Evolutionary conservation across 2,329 filamentous ascomycete genomes (phyloP), one percentile per base, ranked within the genome.

Genomic region (Fusarium lyarnte): DNA sequence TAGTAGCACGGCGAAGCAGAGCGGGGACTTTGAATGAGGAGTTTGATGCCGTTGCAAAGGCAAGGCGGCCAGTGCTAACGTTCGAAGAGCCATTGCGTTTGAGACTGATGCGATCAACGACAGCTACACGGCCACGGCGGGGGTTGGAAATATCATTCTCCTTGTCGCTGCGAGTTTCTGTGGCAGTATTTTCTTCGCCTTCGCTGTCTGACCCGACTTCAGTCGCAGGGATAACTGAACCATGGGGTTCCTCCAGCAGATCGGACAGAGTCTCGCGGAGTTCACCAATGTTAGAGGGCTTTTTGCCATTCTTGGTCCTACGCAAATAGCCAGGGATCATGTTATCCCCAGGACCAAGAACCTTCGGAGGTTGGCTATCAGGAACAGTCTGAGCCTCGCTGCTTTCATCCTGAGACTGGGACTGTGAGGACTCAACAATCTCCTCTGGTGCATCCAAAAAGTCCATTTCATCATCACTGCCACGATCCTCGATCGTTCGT

Each of bases 251-350:
- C 29, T 97, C 94, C 21, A 97, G 90, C 14, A 98, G 87, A 80
- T 92, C 93, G 8, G 93, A 97, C 11, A 98, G 85, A 0, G 93
- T 94, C 79, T 95, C 90, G 63, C 94, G 91, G 70, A 98, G 92
- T 77, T 98, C 94, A 33, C 91, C 90, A 14, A 97, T 84, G 23
- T 91, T 93, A 9, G 91, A 87, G 0, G 94, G 94, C 76, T 91
- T 94, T 80, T 88, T 89, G 58, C 85, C 86, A 21, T 85, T 84
- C 63, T 86, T 87, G 29, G 89, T 91, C 46, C 92, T 89, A 55
- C 92, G 90, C 54, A 88, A 80, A 69, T 89, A 81, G n/a, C 90
- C 86, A 33, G 89, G 87, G 12, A 87, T 85, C n/a, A 89, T 86
- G 79, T 79, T 88, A 78, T 74, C 83, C 67, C 58, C 84, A 76